These are phyloP conservation scores for Rusavskia elegans DNA, from an alignment of 495 filamentous ascomycete genomes.

Conservation along the genomic window DNA sequence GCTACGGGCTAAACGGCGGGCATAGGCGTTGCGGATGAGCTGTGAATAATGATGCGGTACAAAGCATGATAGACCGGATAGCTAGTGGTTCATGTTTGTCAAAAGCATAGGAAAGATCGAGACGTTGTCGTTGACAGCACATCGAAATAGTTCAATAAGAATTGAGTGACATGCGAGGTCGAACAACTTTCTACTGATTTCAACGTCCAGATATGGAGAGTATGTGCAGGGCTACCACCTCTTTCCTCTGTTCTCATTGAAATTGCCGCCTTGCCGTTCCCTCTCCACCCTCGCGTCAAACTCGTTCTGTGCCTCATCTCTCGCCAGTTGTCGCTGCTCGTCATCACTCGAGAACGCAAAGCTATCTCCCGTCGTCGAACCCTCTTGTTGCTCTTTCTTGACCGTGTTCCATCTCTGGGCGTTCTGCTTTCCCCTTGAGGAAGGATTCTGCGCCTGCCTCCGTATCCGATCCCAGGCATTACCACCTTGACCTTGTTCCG, in stretches of 20 bases:
- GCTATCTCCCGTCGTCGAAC: conserved; percentile 15
- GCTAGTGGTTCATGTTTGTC: no score
- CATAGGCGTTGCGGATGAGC: no score
- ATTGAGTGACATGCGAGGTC: neutral
- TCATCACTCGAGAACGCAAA: conserved; percentile 26
- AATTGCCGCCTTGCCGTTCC: conserved; percentile 23
- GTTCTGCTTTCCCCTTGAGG: neutral
- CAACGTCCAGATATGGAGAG: neutral
- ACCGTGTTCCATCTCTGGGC: neutral
- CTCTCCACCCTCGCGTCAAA: conserved; percentile 35
- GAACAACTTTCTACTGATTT: neutral
- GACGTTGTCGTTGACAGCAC: no score
- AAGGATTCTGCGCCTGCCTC: conserved; percentile 1
- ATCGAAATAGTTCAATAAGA: no score
- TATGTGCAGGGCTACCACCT: neutral
- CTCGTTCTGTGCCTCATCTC: conserved; percentile 33
- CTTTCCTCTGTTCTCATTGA: neutral
- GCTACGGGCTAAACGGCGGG: no score
- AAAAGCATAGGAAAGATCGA: no score
- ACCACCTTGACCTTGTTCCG: neutral
- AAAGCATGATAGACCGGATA: no score
- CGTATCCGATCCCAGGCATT: conserved; percentile 12
- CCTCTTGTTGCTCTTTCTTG: conserved; percentile 5
- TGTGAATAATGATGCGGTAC: no score
- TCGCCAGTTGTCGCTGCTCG: conserved; percentile 24